phyloP scores from a whole-genome alignment of 768 basidiomycete genomes.

The Russula lepida region DNA sequence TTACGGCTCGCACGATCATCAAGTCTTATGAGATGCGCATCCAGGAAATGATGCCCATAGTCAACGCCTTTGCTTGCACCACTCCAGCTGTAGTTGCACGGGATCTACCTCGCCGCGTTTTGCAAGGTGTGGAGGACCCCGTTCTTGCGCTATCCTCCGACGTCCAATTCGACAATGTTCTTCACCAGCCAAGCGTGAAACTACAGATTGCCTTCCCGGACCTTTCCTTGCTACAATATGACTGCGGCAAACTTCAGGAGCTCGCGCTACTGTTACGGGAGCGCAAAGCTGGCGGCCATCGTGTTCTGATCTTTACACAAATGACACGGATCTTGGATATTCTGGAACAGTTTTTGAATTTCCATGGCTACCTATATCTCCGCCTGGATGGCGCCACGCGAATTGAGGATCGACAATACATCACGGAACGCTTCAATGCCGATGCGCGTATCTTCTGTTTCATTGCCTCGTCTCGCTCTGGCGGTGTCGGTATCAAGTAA shows the following conservation, averaged over 20 bases:
- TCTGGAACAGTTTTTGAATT: slow-evolving; percentile 85
- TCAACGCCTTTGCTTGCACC: slow-evolving; percentile 71
- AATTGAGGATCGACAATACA: slow-evolving; percentile 88
- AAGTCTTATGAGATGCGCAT: slow-evolving; percentile 58
- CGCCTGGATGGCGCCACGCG: slow-evolving; percentile 93
- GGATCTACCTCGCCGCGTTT: slow-evolving; percentile 59
- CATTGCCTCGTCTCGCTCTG: slow-evolving; percentile 72
- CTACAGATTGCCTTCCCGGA: slow-evolving; percentile 92
- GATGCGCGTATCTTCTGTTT: slow-evolving; percentile 79
- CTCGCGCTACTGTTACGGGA: slow-evolving; percentile 72
- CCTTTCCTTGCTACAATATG: slow-evolving; percentile 81
- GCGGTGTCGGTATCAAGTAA: slow-evolving; percentile 93
- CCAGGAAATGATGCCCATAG: slow-evolving; percentile 39
- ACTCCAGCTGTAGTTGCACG: slow-evolving; percentile 71
- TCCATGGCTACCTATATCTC: slow-evolving; percentile 89
- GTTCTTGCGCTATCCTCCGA: slow-evolving; percentile 19
- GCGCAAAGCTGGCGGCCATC: slow-evolving; percentile 81
- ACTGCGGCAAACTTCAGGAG: slow-evolving; percentile 91
- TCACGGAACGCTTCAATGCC: slow-evolving; percentile 80
- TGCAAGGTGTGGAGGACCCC: slow-evolving; percentile 36
- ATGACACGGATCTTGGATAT: slow-evolving; percentile 95
- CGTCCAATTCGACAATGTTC: slow-evolving; percentile 50
- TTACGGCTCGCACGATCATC: slow-evolving; percentile 40
- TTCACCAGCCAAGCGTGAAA: slow-evolving; percentile 73
- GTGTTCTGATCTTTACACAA: slow-evolving; percentile 91